These are phyloP conservation scores for Nymphaea thermarum DNA, from an alignment of 164 flowering plant species.

Conservation along the genomic window DNA sequence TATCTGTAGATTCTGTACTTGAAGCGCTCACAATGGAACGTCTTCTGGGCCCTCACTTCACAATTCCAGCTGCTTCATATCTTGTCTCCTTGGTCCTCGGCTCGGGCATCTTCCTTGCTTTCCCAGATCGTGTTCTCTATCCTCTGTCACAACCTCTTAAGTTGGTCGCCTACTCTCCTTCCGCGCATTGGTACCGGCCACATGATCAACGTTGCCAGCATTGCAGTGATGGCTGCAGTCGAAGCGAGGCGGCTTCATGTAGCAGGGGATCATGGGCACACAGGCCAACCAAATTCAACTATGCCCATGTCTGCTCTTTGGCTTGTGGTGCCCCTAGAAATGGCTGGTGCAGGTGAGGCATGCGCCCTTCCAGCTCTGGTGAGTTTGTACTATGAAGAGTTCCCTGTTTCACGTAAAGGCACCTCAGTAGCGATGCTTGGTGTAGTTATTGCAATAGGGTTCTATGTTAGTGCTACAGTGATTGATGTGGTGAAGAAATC, in stretches of 20 bases:
- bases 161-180: constrained; percentile 25
- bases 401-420: constrained; percentile 19
- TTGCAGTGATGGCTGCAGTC: constrained; percentile 36
- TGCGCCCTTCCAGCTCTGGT: constrained; percentile 53
- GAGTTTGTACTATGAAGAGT: constrained; percentile 36
- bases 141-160: constrained; percentile 23
- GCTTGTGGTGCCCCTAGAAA: constrained; percentile 27
- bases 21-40: constrained; percentile 65
- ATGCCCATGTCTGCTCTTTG: constrained; percentile 41
- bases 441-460: constrained; percentile 25
- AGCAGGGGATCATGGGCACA: constrained; percentile 12
- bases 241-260: constrained; percentile 34
- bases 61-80: constrained; percentile 51
- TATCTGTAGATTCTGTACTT: constrained; percentile 33
- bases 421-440: constrained; percentile 26
- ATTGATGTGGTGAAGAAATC: constrained; percentile 23
- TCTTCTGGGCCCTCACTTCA: constrained; percentile 34
- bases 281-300: neutral
- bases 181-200: constrained; percentile 59
- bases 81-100: constrained; percentile 23
- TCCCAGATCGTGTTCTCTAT: constrained; percentile 31
- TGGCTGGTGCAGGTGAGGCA: constrained; percentile 41
- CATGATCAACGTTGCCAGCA: constrained; percentile 24
- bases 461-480: constrained; percentile 36
- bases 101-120: constrained; percentile 21